Evolutionary conservation across 768 basidiomycete genomes (phyloP), one percentile per base, ranked within the genome.

Genomic region (Dendrothele bispora): DNA sequence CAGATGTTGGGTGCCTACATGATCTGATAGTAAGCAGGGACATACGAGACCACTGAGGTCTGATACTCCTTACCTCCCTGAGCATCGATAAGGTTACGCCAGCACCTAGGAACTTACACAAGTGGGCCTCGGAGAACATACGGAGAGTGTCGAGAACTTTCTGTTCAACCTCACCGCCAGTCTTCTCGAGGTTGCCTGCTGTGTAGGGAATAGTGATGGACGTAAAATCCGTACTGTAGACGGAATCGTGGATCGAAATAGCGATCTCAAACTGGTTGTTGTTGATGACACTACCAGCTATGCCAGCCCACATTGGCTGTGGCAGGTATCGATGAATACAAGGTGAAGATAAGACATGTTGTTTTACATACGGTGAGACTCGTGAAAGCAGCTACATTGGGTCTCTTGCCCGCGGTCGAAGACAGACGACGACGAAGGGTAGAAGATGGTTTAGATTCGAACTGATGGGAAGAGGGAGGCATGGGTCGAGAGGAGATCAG

Each of bases 241-340:
- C 87, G 14, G 86, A 88, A 63, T 92, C 90, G 60, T 91, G 89
- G 39, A 91, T 74, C 48, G 88, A 87, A 60, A 91, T 73, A 32
- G 88, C 84, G 60, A 92, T 68, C 66, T 91, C 87, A 49, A 77
- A 82, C 47, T 77, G 68, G 42, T 75, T 77, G 59, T 81, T 79
- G 60, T 82, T 75, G 60, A 83, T 62, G 39, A 81, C 61, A 20
- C 68, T 69, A 32, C 86, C 87, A 3, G 88, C 84, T 41, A 91
- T 74, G 57, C 87, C 90, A 51, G 84, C 87, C 88, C 89, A 92
- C 89, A 92, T 90, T 18, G 89, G 86, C 89, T 91, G 61, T 12
- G 29, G 60, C 30, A 57, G 44, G 56, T 30, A 40, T 29, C 45
- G 8, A 49, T 34, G 44, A 41, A 34, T 49, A 56, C 45, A 45